Conservation (phyloP, 2,329 filamentous ascomycete genomes). For the Aureobasidium mangrovei region DNA sequence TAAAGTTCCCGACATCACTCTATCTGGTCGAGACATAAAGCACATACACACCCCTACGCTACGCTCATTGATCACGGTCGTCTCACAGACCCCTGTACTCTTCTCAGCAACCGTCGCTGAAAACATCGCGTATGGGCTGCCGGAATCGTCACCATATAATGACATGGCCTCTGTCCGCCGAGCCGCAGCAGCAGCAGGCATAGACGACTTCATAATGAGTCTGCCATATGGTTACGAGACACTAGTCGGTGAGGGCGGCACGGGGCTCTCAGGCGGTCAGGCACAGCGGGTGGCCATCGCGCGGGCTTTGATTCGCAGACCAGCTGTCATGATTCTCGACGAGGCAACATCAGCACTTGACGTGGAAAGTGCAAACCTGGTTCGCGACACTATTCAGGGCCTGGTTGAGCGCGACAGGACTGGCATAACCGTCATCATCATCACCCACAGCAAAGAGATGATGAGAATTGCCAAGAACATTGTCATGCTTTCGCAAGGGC, state of each 20-base stretch:
- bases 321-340: conserved; percentile 69
- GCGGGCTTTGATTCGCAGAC: conserved; percentile 62
- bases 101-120: conserved; percentile 69
- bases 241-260: conserved; percentile 65
- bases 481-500: conserved; percentile 61
- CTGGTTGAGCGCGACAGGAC: conserved; percentile 36
- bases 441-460: conserved; percentile 79
- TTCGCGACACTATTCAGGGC: conserved; percentile 53
- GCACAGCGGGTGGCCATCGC: conserved; percentile 75
- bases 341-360: conserved; percentile 82
- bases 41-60: conserved; percentile 53
- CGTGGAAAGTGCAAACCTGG: conserved; percentile 52
- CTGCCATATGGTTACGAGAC: conserved; percentile 67
- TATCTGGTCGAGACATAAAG: conserved; percentile 49
- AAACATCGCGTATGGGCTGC: conserved; percentile 76
- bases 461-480: conserved; percentile 71
- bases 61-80: conserved; percentile 55
- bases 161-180: conserved; percentile 37
- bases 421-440: conserved; percentile 62
- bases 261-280: conserved; percentile 69
- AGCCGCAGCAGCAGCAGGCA: conserved; percentile 49
- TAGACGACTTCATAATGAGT: conserved; percentile 67
- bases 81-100: conserved; percentile 62
- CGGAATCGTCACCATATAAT: conserved; percentile 44
- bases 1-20: conserved; percentile 46